Evolutionary conservation across 768 basidiomycete species (phyloP).

Genomic region (Tulasnella sp.): DNA sequence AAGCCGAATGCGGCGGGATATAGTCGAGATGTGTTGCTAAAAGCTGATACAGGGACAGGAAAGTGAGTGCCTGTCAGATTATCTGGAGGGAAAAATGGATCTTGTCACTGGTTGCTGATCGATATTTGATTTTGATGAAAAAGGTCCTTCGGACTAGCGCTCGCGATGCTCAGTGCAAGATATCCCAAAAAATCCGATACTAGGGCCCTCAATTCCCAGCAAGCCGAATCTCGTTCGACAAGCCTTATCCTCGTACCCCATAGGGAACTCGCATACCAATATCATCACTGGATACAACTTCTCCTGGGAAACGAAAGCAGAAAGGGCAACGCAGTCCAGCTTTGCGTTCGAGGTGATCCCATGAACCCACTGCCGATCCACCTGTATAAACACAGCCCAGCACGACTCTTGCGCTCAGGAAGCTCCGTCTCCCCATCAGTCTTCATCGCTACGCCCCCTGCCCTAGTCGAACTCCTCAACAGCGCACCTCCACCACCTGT

Average conservation of each 20-base stretch:
- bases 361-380: neutral
- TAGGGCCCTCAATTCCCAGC: neutral
- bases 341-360: conserved; percentile 8
- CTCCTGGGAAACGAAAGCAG: neutral
- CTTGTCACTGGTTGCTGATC: neutral
- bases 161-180: neutral
- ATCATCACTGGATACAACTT: conserved; percentile 6
- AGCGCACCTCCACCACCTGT: neutral
- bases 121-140: too few species aligned
- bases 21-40: neutral
- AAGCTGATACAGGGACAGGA: conserved; percentile 4
- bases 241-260: conserved; percentile 5
- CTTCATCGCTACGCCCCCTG: conserved; percentile 1
- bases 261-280: conserved; percentile 8
- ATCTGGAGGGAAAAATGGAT: too few species aligned
- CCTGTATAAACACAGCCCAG: neutral
- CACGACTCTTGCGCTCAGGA: neutral
- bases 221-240: neutral
- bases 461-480: neutral
- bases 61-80: conserved; percentile 2
- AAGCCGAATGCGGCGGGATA: neutral
- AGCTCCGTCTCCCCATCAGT: neutral
- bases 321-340: neutral
- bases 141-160: conserved; percentile 2
- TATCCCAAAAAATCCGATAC: neutral